A percentile compares a stretch with the other conserved stretches of the same genome.
Evolutionary conservation across 768 basidiomycete species (phyloP).

Genomic region (Termitomyces sp.): DNA sequence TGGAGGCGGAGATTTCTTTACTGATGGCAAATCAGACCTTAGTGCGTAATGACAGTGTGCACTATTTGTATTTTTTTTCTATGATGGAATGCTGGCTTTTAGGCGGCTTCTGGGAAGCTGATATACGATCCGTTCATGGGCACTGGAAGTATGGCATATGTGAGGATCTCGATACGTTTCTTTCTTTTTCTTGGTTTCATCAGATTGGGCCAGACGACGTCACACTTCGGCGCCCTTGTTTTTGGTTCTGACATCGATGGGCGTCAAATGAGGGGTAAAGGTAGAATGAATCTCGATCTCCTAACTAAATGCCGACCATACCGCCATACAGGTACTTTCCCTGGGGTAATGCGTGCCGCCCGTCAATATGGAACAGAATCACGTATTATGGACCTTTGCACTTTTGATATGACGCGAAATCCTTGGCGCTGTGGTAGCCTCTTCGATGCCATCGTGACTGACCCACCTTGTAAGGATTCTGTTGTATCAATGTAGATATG

Average conservation of each 20-base stretch:
- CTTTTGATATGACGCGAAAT: conserved; percentile 88
- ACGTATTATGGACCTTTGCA: conserved; percentile 77
- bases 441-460: conserved; percentile 92
- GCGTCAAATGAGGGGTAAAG: conserved; percentile 93
- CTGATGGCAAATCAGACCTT: conserved; percentile 96
- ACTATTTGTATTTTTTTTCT: neutral
- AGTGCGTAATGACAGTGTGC: conserved; percentile 31
- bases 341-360: conserved; percentile 79
- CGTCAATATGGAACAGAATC: conserved; percentile 74
- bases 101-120: conserved; percentile 86
- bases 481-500: neutral
- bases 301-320: neutral
- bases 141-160: conserved; percentile 89
- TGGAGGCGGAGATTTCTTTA: conserved; percentile 94
- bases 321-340: conserved; percentile 30
- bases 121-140: conserved; percentile 96
- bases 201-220: conserved; percentile 52
- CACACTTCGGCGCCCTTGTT: conserved; percentile 82
- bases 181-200: neutral
- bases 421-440: conserved; percentile 87
- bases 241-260: conserved; percentile 97
- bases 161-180: conserved; percentile 23
- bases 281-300: conserved; percentile 27
- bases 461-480: conserved; percentile 76
- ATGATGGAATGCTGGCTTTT: neutral